A percentile compares a stretch with the other conserved stretches of the same genome.
phyloP scores from a whole-genome alignment of 306 rosid species.

The Pueraria montana region DNA sequence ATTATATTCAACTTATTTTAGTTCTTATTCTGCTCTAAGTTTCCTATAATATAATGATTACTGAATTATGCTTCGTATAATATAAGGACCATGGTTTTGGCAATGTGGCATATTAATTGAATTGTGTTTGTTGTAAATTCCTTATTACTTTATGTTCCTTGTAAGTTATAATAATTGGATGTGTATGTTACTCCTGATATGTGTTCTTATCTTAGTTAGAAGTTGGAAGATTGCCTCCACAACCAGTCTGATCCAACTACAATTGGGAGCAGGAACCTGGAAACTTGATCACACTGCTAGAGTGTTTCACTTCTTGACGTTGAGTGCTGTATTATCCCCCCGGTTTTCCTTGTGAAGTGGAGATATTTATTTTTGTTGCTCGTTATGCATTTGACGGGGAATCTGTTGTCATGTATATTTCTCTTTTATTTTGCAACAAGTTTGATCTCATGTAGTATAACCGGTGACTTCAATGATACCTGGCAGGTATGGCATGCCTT shows the following conservation, averaged over 20 bases:
- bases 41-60: neutral
- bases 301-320: neutral
- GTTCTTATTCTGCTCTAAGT: neutral
- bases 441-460: neutral
- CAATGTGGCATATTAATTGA: neutral
- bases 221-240: neutral
- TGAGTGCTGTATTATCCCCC: neutral
- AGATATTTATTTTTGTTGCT: neutral
- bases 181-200: neutral
- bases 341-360: neutral
- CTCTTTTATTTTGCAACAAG: neutral
- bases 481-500: neutral
- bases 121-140: neutral
- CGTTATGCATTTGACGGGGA: neutral
- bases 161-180: neutral
- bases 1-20: neutral
- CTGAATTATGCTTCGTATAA: neutral
- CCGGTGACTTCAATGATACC: neutral
- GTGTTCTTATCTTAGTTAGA: constrained; percentile 1
- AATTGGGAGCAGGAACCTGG: constrained; percentile 5
- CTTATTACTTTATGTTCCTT: neutral
- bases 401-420: neutral
- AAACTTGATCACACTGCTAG: neutral
- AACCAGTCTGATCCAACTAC: neutral
- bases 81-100: neutral